Base-by-base conservation (phyloP, 495 filamentous ascomycete species). In the Hypoxylon rickii region DNA sequence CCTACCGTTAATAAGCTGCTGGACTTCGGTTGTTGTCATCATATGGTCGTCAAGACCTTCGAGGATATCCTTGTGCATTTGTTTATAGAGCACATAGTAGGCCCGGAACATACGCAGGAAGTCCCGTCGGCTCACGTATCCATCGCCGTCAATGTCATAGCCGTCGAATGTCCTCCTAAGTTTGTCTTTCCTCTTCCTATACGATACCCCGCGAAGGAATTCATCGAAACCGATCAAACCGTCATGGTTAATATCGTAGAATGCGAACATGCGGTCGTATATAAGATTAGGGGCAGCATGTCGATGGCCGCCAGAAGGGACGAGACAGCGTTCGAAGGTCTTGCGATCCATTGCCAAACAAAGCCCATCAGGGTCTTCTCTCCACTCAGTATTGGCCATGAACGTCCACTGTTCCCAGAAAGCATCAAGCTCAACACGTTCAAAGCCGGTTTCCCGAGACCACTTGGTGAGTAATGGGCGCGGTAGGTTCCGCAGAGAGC, bases 331-430 rank as follows among this genome's bases (percentile, higher is more conserved):
- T 64, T 96, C 88, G 71, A 98, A 97, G 0, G 89, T 94, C 64
- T 86, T 86, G 22, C 89, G 84, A 55, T 96, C 90, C 73, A 99
- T 96, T 7, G 92, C 94, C 62, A 91, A 80, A 48, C 80, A 72
- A 24, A 96, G 79, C 20, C 83, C 76, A 64, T 88, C 83, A 0
- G 91, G 90, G 64, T 97, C 92, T 15, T 87, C 80, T n/a, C 82
- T 70, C 86, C 89, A 96, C 65, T 92, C 86, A 8, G 85, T 85
- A 55, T 87, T 90, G 7, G 94, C 94, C 61, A 96, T 82, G 55
- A 90, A 96, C 7, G 87, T 89, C 81, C 95, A 97, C 63, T 97
- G 95, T 62, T 97, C 93, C 87, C 90, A 97, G 20, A 94, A 82
- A 21, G 91, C 94, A 70, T 97, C 91, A 2, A 97, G 72, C 66